Conservation (phyloP, 2,329 filamentous ascomycete genomes). For the Aureobasidium sp. region DNA sequence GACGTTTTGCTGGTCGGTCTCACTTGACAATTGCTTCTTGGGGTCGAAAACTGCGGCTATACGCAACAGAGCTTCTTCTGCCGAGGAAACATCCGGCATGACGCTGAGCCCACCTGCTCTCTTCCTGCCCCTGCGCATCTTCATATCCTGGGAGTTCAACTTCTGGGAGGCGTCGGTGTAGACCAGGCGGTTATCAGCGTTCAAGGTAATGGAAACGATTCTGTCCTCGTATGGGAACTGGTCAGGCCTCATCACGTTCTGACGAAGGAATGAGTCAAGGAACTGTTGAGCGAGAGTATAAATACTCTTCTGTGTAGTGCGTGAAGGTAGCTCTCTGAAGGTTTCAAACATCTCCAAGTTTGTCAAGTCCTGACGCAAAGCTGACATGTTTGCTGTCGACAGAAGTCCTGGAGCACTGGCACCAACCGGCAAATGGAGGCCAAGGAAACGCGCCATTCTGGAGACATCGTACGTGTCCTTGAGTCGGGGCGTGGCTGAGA, state of each 20-base stretch:
- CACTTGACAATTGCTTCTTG: neutral
- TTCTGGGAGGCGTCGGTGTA: constrained; percentile 51
- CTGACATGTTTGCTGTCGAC: constrained; percentile 39
- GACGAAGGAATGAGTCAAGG: constrained; percentile 44
- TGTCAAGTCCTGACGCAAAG: constrained; percentile 35
- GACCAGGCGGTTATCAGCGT: constrained; percentile 41
- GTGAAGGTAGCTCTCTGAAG: constrained; percentile 42
- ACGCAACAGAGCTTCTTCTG: neutral
- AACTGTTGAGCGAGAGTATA: constrained; percentile 48
- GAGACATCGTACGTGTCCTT: constrained; percentile 52
- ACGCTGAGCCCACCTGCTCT: neutral
- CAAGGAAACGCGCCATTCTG: constrained; percentile 48
- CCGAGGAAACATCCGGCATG: neutral
- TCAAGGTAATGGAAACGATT: constrained; percentile 37
- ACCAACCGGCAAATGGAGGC: constrained; percentile 47
- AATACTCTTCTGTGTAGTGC: constrained; percentile 44
- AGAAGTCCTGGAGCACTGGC: constrained; percentile 39
- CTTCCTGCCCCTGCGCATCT: constrained; percentile 26
- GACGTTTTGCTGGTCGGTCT: neutral
- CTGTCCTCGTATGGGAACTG: constrained; percentile 39
- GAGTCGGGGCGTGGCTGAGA: constrained; percentile 55
- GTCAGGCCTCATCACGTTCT: constrained; percentile 28
- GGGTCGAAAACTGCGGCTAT: neutral
- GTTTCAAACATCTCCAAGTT: constrained; percentile 49
- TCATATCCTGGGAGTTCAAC: constrained; percentile 44